Conservation (phyloP, 495 filamentous ascomycete genomes). For the Polyplosphaeria fusca region DNA sequence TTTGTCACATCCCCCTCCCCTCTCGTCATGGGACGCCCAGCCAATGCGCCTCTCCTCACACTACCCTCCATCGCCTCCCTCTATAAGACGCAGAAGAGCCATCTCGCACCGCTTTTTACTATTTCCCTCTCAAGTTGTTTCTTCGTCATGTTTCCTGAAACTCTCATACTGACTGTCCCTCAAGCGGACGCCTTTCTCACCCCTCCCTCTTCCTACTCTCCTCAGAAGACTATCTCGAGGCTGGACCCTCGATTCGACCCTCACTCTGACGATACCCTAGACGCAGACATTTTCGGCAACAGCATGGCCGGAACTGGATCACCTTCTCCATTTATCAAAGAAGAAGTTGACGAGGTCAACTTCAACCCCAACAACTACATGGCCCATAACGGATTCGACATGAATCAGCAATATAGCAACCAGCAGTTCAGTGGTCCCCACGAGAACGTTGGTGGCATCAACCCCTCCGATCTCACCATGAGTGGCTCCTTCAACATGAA, state of each 20-base stretch:
- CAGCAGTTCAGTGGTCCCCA: conserved; percentile 61
- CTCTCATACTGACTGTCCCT: conserved; percentile 30
- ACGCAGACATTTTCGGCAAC: conserved; percentile 35
- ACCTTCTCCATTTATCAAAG: conserved; percentile 70
- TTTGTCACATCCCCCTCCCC: conserved; percentile 25
- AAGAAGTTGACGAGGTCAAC: conserved; percentile 67
- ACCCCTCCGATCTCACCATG: conserved; percentile 84
- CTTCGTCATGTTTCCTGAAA: conserved; percentile 23
- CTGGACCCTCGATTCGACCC: conserved; percentile 36
- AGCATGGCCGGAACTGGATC: conserved; percentile 48
- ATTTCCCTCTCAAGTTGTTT: background rate
- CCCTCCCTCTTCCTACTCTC: conserved; percentile 31
- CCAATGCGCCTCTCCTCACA: conserved; percentile 3
- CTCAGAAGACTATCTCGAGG: conserved; percentile 37
- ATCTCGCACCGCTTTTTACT: conserved; percentile 1
- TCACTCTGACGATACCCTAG: conserved; percentile 41
- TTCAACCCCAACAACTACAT: conserved; percentile 55
- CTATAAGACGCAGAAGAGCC: background rate
- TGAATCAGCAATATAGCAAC: conserved; percentile 58
- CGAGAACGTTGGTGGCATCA: conserved; percentile 62
- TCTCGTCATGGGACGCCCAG: conserved; percentile 26
- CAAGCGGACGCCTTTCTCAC: conserved; percentile 32
- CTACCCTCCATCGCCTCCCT: background rate
- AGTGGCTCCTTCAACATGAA: conserved; percentile 39
- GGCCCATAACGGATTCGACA: conserved; percentile 58